Evolutionary conservation across 2,329 filamentous ascomycete genomes (phyloP), one percentile per base, ranked within the genome.

Genomic region (Calonectria hawksworthii): DNA sequence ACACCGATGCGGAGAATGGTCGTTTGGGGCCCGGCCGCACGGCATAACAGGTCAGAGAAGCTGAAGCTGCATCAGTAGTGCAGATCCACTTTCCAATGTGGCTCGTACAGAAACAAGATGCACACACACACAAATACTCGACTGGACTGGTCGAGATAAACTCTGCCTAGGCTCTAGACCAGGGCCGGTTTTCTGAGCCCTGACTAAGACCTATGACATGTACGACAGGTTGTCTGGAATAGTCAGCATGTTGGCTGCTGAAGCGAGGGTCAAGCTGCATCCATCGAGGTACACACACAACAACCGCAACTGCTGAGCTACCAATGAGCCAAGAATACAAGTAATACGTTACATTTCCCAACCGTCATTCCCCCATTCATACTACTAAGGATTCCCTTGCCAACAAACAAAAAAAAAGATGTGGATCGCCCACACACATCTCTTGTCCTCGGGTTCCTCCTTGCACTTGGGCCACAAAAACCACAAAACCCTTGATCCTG

Each of bases 1-100:
- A 63, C 56, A 63, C 56, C 56, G 56, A 63, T 63, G 56, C 56
- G 56, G 56, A 63, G 56, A 63, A 63, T 41, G 34, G 56, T 28
- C 56, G 34, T 63, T 41, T 63, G 23, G 56, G 23, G 36, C 36
- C 36, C 36, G 36, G 56, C 56, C 56, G 26, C n/a, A 26, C 56
- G 56, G 56, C 56, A 63, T 63, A 28, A 41, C 36, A 63, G 56
- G 56, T 63, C 56, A 63, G 56, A 63, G 56, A 63, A 41, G 56
- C 56, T 63, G 56, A 63, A 63, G 56, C 56, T 63, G 34, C 56
- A 41, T 41, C 36, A 63, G 34, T 63, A 63, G 56, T 41, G 56
- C 56, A 63, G 56, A 63, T 63, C 56, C 56, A 63, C 56, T 63
- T 41, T 63, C 56, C 8, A 63, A 63, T 63, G 56, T 44, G 56